Evolutionary conservation across 306 rosid genomes (phyloP).

Genomic region (Fagus sylvatica): DNA sequence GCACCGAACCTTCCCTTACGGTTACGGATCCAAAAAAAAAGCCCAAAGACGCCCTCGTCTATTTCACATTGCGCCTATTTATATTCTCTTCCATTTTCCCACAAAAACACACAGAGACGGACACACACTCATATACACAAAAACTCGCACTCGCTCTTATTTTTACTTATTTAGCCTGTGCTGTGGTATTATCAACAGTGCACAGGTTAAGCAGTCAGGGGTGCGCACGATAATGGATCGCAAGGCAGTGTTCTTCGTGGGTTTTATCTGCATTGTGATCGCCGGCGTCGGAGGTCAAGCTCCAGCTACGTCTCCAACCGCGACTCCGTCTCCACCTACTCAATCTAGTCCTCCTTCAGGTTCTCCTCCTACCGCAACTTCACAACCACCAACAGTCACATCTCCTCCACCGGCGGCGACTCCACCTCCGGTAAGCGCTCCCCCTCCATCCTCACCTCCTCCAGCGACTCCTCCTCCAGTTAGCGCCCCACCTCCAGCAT

Average conservation of each 20-base stretch:
- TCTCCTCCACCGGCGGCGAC: conserved; percentile 43
- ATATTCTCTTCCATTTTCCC: conserved; percentile 11
- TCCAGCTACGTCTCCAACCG: conserved; percentile 59
- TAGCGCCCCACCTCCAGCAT: conserved; percentile 15
- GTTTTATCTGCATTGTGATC: conserved; percentile 49
- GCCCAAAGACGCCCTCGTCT: not conserved
- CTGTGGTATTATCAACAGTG: not conserved
- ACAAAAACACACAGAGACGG: not conserved
- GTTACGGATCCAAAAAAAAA: not conserved
- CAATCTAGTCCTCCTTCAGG: conserved; percentile 36
- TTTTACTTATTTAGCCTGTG: not conserved
- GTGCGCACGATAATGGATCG: conserved; percentile 40
- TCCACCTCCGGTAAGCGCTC: conserved; percentile 36
- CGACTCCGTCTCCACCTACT: conserved; percentile 35
- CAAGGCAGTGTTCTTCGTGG: conserved; percentile 27
- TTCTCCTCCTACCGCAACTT: conserved; percentile 6
- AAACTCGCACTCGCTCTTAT: not conserved
- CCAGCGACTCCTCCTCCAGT: conserved; percentile 33
- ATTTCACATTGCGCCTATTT: conserved; percentile 29
- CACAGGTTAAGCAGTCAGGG: conserved; percentile 22
- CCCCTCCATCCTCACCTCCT: conserved; percentile 34
- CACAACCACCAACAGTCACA: not conserved
- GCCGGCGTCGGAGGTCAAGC: conserved; percentile 63
- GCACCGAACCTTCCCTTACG: not conserved
- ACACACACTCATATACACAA: not conserved